A percentile compares a stretch with the other conserved stretches of the same genome.
phyloP scores from a whole-genome alignment of 257 asterid genomes.

The Ophiorrhiza pumila region DNA sequence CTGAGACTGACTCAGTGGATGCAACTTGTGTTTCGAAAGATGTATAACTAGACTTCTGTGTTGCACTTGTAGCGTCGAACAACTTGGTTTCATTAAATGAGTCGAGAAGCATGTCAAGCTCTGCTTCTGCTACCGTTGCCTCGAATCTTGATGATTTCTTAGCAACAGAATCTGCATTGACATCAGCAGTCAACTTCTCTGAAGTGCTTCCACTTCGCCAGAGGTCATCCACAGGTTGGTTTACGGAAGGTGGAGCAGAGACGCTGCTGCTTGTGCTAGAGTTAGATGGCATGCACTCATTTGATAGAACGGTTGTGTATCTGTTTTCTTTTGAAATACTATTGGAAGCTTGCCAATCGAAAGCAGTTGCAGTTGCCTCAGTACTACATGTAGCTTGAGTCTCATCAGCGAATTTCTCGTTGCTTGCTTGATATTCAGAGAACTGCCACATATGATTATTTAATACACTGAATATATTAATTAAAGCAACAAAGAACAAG shows the following conservation, averaged over 20 bases:
- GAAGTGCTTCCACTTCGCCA: conserved; percentile 10
- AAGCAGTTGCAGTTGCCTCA: conserved; percentile 25
- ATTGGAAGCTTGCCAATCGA: conserved; percentile 18
- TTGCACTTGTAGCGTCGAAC: conserved; percentile 24
- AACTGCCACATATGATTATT: conserved; percentile 30
- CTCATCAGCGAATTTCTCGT: conserved; percentile 26
- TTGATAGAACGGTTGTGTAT: conserved; percentile 17
- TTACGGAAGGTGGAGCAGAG: conserved; percentile 18
- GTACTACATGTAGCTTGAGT: conserved; percentile 19
- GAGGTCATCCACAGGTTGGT: conserved; percentile 24
- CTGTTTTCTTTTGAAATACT: conserved; percentile 17
- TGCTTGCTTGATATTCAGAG: conserved; percentile 26
- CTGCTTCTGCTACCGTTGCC: conserved; percentile 64
- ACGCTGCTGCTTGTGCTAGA: conserved; percentile 6
- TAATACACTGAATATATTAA: conserved; percentile 7
- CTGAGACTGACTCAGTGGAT: conserved; percentile 14
- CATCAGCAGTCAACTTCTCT: conserved; percentile 16
- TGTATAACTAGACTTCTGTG: conserved; percentile 11
- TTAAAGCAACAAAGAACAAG: neutral
- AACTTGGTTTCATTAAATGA: conserved; percentile 44
- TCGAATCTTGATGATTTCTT: conserved; percentile 33
- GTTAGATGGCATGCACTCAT: conserved; percentile 16
- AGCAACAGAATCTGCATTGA: conserved; percentile 22
- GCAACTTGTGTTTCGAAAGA: conserved; percentile 13
- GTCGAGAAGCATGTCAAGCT: conserved; percentile 82